Percentiles rank a stretch among this genome's conserved stretches.
phyloP scores from a whole-genome alignment of 129 eudicot genomes.

The Tanacetum coccineum region DNA sequence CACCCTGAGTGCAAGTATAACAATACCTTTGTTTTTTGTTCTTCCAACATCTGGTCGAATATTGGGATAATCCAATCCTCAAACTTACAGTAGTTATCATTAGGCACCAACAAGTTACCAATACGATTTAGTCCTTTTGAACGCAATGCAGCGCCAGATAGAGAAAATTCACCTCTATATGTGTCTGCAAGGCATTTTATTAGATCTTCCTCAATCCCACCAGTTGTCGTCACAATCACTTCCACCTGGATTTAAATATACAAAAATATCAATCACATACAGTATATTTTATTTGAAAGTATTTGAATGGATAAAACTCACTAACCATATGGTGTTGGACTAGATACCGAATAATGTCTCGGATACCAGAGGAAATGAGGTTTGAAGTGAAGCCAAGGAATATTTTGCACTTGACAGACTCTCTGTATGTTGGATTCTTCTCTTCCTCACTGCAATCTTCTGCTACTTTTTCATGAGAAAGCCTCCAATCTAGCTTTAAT shows the following conservation, averaged over 20 bases:
- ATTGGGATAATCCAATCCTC: slow-evolving; percentile 97
- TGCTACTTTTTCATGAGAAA: slow-evolving; percentile 53
- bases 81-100: slow-evolving; percentile 92
- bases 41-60: slow-evolving; percentile 89
- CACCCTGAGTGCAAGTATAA: neutral
- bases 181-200: too few species aligned
- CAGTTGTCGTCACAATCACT: too few species aligned
- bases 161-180: slow-evolving; percentile 18
- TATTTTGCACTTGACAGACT: slow-evolving; percentile 82
- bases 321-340: slow-evolving; percentile 90
- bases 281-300: too few species aligned
- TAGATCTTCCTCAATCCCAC: too few species aligned
- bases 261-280: neutral
- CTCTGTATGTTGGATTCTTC: slow-evolving; percentile 48
- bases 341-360: slow-evolving; percentile 87
- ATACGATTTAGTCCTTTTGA: slow-evolving; percentile 89
- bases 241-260: too few species aligned
- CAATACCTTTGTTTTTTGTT: slow-evolving; percentile 69
- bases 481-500: slow-evolving; percentile 92
- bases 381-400: slow-evolving; percentile 95
- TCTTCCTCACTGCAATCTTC: slow-evolving; percentile 85
- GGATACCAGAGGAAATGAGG: slow-evolving; percentile 82
- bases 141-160: slow-evolving; percentile 79
- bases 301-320: neutral
- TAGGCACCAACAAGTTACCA: slow-evolving; percentile 89